phyloP scores from a whole-genome alignment of 768 basidiomycete species.

The Russula griseocarnosa region DNA sequence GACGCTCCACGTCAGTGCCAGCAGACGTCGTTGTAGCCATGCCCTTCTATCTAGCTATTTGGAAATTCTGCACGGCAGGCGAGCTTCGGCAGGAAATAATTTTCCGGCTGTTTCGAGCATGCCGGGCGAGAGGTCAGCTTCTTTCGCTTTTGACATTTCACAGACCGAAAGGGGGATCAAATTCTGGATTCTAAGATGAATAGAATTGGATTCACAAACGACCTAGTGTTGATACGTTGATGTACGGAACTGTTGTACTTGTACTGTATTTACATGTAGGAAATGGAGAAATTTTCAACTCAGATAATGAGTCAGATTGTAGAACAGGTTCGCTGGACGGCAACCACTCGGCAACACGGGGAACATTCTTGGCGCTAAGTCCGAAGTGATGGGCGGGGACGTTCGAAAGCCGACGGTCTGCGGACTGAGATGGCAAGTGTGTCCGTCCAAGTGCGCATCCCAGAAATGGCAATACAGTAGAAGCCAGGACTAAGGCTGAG shows the following conservation, averaged over 20 bases:
- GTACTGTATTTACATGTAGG: too few species aligned
- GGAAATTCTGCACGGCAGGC: not conserved
- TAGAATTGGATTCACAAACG: too few species aligned
- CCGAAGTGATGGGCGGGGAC: not conserved
- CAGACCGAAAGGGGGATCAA: too few species aligned
- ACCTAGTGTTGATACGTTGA: too few species aligned
- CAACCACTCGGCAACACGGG: not conserved
- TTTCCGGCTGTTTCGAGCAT: not conserved
- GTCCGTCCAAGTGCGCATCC: not conserved
- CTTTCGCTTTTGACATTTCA: not conserved
- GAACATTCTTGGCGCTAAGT: slow-evolving; percentile 10
- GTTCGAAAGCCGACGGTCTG: not conserved
- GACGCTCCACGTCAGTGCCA: too few species aligned
- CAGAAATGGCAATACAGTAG: slow-evolving; percentile 3
- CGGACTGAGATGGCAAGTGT: not conserved
- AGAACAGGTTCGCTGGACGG: too few species aligned
- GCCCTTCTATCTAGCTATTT: not conserved
- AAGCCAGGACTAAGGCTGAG: slow-evolving; percentile 18
- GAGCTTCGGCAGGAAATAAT: not conserved
- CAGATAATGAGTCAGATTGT: too few species aligned
- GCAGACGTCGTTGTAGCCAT: not conserved
- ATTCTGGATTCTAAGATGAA: too few species aligned
- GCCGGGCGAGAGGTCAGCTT: too few species aligned
- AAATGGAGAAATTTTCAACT: too few species aligned
- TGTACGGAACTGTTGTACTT: not conserved